These are phyloP conservation scores for Calonectria pteridis DNA, from an alignment of 2,329 filamentous ascomycete genomes.

Conservation along the genomic window DNA sequence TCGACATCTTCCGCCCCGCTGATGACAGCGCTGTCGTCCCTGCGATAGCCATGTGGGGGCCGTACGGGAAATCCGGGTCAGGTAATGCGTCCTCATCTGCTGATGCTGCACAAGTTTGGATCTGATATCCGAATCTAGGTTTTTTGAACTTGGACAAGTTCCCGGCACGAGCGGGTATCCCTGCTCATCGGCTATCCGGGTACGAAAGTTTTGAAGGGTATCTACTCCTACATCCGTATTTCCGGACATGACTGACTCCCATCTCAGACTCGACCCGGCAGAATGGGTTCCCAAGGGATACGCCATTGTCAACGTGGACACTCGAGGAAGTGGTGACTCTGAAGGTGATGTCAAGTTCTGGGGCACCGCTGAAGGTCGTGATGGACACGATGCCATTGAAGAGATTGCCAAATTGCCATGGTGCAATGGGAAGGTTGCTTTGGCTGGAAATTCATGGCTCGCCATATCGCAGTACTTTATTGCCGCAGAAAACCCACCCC, in stretches of 20 bases:
- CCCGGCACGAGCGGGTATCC: neutral
- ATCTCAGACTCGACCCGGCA: neutral
- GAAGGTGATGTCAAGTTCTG: neutral
- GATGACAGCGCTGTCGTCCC: neutral
- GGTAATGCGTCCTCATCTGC: neutral
- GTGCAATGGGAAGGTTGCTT: constrained; percentile 2
- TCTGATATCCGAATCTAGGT: neutral
- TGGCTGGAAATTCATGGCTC: neutral
- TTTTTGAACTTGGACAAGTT: constrained; percentile 3
- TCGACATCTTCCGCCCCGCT: neutral
- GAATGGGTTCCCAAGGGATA: neutral
- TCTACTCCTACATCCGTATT: too few species aligned
- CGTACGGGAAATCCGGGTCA: constrained; percentile 4
- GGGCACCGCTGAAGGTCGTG: neutral
- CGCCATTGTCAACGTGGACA: neutral
- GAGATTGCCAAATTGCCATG: neutral
- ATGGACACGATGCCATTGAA: neutral
- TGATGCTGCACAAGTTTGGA: too few species aligned
- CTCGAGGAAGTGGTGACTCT: neutral
- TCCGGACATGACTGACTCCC: neutral
- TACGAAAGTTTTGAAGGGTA: constrained; percentile 1
- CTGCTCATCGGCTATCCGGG: neutral
- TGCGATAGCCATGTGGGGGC: neutral
- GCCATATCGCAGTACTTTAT: neutral
- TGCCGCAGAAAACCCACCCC: neutral